Evolutionary conservation across 306 rosid species (phyloP).

Genomic region (Vigna trinervia): DNA sequence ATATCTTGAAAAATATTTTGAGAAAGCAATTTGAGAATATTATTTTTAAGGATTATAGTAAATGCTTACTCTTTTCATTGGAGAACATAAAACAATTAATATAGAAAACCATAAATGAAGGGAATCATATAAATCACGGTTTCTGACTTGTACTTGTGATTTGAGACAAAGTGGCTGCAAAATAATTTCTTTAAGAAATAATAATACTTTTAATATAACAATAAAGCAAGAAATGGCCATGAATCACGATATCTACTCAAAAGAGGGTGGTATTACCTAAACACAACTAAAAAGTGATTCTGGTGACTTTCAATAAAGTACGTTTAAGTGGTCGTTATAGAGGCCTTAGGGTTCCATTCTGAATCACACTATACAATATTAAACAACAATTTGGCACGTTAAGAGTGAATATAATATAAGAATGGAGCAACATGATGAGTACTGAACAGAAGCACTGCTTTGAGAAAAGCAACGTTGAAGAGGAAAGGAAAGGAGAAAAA

Average conservation of each 20-base stretch:
- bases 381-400: background rate
- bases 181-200: background rate
- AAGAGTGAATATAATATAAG: slow-evolving; percentile 27
- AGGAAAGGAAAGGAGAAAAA: slow-evolving; percentile 17
- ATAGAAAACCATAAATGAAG: background rate
- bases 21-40: no score
- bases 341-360: slow-evolving; percentile 16
- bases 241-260: slow-evolving; percentile 37
- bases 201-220: slow-evolving; percentile 19
- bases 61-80: no score
- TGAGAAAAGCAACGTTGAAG: slow-evolving; percentile 24
- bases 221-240: slow-evolving; percentile 37
- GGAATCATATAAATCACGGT: slow-evolving; percentile 3
- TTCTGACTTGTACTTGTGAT: slow-evolving; percentile 16
- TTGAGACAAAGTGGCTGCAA: slow-evolving; percentile 9
- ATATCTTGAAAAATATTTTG: no score
- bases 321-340: slow-evolving; percentile 53
- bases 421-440: slow-evolving; percentile 32
- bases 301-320: slow-evolving; percentile 34
- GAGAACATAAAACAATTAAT: background rate
- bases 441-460: slow-evolving; percentile 32
- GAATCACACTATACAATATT: background rate
- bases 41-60: no score
- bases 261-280: slow-evolving; percentile 8
- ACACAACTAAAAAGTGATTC: slow-evolving; percentile 23